Evolutionary conservation across 768 basidiomycete genomes (phyloP), one percentile per base, ranked within the genome.

Genomic region (Macrolepiota fuliginosa): DNA sequence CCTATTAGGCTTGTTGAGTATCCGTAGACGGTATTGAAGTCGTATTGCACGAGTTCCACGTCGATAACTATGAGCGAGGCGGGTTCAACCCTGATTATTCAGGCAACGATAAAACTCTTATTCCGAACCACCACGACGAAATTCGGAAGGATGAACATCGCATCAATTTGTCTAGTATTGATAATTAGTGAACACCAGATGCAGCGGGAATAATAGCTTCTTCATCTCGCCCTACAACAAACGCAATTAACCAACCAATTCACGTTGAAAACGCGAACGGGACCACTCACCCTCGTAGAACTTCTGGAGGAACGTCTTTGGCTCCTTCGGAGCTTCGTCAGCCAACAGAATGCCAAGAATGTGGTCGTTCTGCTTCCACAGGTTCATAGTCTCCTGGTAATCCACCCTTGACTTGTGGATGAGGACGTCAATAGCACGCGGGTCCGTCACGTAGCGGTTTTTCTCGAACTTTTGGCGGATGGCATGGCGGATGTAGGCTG

Each of bases 311-410:
- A 94, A 94, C 22, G 88, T 83, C 62, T 81, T 79, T 7, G 79
- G 76, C 63, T 82, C 72, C 12, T 61, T 55, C 15, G 52, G 60
- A 1, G 35, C 54, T 46, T 61, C 53, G 27, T 47, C 46, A 24
- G 45, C 54, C 62, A 92, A 73, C 54, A 93, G 71, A 36, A 91
- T 83, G 2, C 91, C 91, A 73, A 87, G 74, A 32, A 94, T 77
- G 69, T 94, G 92, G 63, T 92, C 90, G 46, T 80, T 83, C 78
- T 92, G 90, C 70, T 95, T 95, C 95, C 95, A 98, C 68, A 83
- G 85, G 71, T 98, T 98, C 81, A 97, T 80, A 56, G 90, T 89
- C 81, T 98, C 96, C 80, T 98, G 96, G 70, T 87, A 92, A 66
- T 98, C 94, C 76, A 87, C 90, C 64, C 86, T 80, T 56, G 85